Percentiles rank a stretch among this genome's conserved stretches.
Evolutionary conservation across 352 stramenopile species (phyloP).

Genomic region (Phytophthora colocasiae): DNA sequence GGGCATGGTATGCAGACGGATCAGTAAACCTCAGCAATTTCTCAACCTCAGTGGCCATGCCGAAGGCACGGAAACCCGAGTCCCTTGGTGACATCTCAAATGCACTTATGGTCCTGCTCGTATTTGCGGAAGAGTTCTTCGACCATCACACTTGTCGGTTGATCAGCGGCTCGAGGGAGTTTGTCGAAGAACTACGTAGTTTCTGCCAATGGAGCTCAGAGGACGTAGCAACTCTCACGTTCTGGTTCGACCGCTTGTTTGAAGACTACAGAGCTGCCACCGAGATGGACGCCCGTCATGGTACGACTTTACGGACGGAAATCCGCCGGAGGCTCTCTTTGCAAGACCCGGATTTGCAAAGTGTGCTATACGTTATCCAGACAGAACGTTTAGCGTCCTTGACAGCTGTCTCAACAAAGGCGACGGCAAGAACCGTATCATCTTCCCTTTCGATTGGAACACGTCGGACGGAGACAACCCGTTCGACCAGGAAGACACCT

Average conservation of each 20-base stretch:
- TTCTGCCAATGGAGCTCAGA: conserved; percentile 1
- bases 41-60: not conserved
- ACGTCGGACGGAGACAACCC: not conserved
- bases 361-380: conserved; percentile 10
- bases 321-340: not conserved
- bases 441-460: not conserved
- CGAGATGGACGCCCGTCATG: not conserved
- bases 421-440: not conserved
- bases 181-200: conserved; percentile 6
- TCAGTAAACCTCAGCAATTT: conserved; percentile 23
- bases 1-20: conserved; percentile 19
- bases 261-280: conserved; percentile 8
- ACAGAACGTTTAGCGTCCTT: conserved; percentile 4
- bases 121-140: conserved; percentile 20
- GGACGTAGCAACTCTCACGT: conserved; percentile 1
- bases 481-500: conserved; percentile 1
- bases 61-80: not conserved
- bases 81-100: conserved; percentile 15
- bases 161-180: not conserved
- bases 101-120: conserved; percentile 7
- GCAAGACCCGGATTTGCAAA: conserved; percentile 10
- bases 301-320: not conserved
- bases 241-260: conserved; percentile 7
- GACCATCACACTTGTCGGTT: conserved; percentile 4
- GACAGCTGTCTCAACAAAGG: not conserved